phyloP scores from a whole-genome alignment of 2,329 filamentous ascomycete species.

The Xylaria sp. region DNA sequence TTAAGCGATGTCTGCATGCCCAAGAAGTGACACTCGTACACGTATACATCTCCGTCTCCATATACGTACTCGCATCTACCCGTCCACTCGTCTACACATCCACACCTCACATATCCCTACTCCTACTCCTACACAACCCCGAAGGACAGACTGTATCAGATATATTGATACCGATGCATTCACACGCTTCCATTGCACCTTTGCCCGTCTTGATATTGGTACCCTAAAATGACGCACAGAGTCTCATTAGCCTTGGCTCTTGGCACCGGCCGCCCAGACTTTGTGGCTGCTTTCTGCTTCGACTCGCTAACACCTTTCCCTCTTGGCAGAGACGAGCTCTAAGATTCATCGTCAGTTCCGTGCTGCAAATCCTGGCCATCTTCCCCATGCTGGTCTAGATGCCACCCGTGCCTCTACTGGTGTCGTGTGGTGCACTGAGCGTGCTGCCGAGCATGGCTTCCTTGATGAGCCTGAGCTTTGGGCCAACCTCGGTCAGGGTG shows the following conservation, averaged over 20 bases:
- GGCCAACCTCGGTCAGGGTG: conserved; percentile 93
- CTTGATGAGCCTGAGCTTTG: conserved; percentile 73
- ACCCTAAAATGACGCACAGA: conserved; percentile 17
- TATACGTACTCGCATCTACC: not conserved
- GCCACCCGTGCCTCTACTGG: conserved; percentile 83
- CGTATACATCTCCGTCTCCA: not conserved
- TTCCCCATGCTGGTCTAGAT: conserved; percentile 85
- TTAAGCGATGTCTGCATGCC: conserved; percentile 3
- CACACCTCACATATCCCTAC: too few species aligned
- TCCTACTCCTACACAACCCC: too few species aligned
- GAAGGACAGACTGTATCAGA: too few species aligned
- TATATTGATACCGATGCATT: too few species aligned
- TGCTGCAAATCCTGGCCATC: conserved; percentile 82
- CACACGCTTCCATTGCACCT: not conserved
- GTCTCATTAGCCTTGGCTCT: conserved; percentile 27
- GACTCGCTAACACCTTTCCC: conserved; percentile 23
- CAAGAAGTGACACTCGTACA: not conserved
- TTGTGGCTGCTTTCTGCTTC: conserved; percentile 8
- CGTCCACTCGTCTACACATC: too few species aligned
- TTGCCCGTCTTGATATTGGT: conserved; percentile 1
- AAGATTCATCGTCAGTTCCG: conserved; percentile 87
- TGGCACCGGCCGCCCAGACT: conserved; percentile 22
- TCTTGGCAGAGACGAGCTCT: conserved; percentile 65
- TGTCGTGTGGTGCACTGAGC: conserved; percentile 88
- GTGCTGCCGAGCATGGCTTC: conserved; percentile 84